These are phyloP conservation scores for Coelastrella sp. DNA, from an alignment of 139 green algal genomes.

Conservation along the genomic window DNA sequence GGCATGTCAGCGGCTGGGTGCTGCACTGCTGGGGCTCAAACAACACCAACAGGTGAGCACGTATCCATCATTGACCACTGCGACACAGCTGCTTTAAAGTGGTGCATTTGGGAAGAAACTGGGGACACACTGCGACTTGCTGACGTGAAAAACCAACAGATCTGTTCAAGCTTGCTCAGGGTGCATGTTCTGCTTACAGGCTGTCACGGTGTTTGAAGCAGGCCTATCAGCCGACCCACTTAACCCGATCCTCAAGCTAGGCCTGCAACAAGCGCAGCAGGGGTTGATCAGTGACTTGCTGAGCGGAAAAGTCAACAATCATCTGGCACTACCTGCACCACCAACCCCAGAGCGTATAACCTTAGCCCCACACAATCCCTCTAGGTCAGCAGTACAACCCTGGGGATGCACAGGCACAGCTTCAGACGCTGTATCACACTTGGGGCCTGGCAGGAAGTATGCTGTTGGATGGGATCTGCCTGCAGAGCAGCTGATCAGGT, in stretches of 20 bases:
- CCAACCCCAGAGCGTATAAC: conserved; percentile 6
- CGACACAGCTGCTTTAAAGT: no score
- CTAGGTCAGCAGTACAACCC: background rate
- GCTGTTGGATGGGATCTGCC: background rate
- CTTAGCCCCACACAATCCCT: conserved; percentile 10
- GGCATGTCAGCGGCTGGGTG: conserved; percentile 23
- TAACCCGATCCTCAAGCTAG: background rate
- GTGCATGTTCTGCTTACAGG: background rate
- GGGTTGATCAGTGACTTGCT: background rate
- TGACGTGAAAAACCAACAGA: no score
- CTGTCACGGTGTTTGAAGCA: conserved; percentile 26
- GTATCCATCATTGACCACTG: no score
- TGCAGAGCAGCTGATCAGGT: background rate
- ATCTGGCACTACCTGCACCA: conserved; percentile 15
- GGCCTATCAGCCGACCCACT: conserved; percentile 2
- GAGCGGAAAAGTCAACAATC: conserved; percentile 4
- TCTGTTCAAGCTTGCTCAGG: no score
- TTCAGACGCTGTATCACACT: background rate
- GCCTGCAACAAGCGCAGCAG: conserved; percentile 34
- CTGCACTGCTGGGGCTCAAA: background rate
- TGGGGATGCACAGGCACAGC: background rate
- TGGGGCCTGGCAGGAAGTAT: background rate
- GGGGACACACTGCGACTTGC: no score
- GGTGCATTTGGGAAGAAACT: no score
- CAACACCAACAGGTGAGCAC: background rate